Conservation (phyloP, 176 grass and related monocot species). For the Carex littledalei region DNA sequence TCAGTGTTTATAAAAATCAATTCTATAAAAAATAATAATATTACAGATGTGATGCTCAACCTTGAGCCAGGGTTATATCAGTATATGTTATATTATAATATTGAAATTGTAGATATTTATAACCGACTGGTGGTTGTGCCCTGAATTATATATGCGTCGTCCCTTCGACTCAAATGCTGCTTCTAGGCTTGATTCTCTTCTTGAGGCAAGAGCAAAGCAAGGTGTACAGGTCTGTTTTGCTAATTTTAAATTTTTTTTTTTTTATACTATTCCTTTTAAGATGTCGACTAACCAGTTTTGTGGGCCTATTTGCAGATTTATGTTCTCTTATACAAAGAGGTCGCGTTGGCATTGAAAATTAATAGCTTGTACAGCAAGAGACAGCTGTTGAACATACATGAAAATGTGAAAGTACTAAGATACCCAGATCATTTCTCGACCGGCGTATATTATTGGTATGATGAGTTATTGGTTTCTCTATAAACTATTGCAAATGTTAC, state of each 20-base stretch:
- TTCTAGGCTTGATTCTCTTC: conserved; percentile 72
- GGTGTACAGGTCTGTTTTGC: conserved; percentile 58
- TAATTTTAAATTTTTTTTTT: background rate
- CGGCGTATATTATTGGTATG: conserved; percentile 75
- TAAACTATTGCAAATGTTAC: background rate
- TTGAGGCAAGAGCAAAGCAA: conserved; percentile 67
- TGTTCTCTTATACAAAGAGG: conserved; percentile 89
- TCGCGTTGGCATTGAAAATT: conserved; percentile 76
- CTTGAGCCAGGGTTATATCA: background rate
- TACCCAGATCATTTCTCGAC: conserved; percentile 87
- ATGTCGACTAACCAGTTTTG: background rate
- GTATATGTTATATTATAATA: conserved; percentile 21
- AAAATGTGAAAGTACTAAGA: conserved; percentile 86
- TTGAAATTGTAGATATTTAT: conserved; percentile 77
- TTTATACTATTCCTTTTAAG: background rate
- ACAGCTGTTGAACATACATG: conserved; percentile 64
- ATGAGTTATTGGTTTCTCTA: background rate
- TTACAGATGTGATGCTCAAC: background rate
- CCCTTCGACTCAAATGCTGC: conserved; percentile 48
- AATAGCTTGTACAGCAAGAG: conserved; percentile 76
- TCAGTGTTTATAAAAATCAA: background rate
- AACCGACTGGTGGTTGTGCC: conserved; percentile 89
- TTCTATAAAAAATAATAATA: background rate
- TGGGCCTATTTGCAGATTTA: conserved; percentile 55
- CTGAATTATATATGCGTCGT: conserved; percentile 71